Evolutionary conservation across 2,329 filamentous ascomycete genomes (phyloP).

Genomic region (Purpureocillium lavendulum): DNA sequence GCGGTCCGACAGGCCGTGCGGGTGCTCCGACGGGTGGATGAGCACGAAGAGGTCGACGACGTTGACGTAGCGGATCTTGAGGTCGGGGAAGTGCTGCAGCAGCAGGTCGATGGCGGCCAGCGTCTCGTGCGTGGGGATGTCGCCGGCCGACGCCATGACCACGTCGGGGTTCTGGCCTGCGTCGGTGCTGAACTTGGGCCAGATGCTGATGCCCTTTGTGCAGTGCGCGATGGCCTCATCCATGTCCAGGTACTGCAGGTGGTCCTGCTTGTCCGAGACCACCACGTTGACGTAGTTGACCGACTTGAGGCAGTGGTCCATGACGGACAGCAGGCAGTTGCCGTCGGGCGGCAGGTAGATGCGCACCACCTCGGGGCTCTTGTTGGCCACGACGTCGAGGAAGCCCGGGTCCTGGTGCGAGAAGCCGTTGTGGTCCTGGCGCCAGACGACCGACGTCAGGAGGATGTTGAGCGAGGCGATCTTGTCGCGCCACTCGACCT

Average conservation of each 20-base stretch:
- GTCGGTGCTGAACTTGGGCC: slow-evolving; percentile 69
- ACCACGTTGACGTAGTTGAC: slow-evolving; percentile 76
- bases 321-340: slow-evolving; percentile 66
- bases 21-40: slow-evolving; percentile 60
- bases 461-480: slow-evolving; percentile 73
- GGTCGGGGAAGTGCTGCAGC: slow-evolving; percentile 59
- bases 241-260: slow-evolving; percentile 68
- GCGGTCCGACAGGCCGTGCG: slow-evolving; percentile 59
- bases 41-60: slow-evolving; percentile 76
- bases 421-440: slow-evolving; percentile 79
- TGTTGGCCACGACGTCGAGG: slow-evolving; percentile 72
- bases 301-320: slow-evolving; percentile 66
- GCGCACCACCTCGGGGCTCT: slow-evolving; percentile 69
- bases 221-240: slow-evolving; percentile 67
- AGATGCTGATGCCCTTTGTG: slow-evolving; percentile 71
- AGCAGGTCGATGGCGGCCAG: slow-evolving; percentile 68
- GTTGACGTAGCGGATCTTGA: slow-evolving; percentile 75
- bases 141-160: slow-evolving; percentile 69
- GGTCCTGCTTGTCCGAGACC: slow-evolving; percentile 72
- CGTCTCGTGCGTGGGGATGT: slow-evolving; percentile 65
- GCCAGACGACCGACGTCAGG: slow-evolving; percentile 70
- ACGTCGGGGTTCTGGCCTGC: slow-evolving; percentile 60
- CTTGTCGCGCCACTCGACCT: slow-evolving; percentile 68
- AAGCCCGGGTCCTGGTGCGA: slow-evolving; percentile 77
- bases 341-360: slow-evolving; percentile 77